These are phyloP conservation scores for Penicillium sp. DNA, from an alignment of 2,329 filamentous ascomycete genomes.

Conservation along the genomic window DNA sequence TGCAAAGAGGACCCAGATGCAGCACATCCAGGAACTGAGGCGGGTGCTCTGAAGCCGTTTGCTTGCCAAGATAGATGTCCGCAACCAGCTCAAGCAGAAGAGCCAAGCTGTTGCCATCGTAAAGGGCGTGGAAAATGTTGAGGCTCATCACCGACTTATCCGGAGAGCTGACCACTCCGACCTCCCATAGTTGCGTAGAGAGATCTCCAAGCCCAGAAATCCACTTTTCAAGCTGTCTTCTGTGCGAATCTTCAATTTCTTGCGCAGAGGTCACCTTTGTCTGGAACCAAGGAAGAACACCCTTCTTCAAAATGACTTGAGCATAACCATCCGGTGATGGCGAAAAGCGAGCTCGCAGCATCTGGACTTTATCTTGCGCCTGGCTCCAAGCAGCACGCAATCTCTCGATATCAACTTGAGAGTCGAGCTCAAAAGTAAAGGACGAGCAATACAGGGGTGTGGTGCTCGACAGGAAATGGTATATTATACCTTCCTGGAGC, in stretches of 20 bases:
- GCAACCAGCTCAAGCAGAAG: conserved; percentile 60
- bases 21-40: conserved; percentile 61
- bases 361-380: conserved; percentile 52
- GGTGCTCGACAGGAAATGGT: conserved; percentile 58
- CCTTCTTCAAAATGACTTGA: conserved; percentile 60
- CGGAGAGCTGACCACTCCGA: conserved; percentile 28
- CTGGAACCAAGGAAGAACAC: conserved; percentile 45
- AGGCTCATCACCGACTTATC: conserved; percentile 49
- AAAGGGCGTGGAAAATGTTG: conserved; percentile 78
- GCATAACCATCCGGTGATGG: conserved; percentile 69
- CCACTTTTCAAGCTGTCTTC: conserved; percentile 49
- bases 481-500: conserved; percentile 81
- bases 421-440: conserved; percentile 59
- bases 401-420: conserved; percentile 42
- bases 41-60: conserved; percentile 32
- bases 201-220: conserved; percentile 48
- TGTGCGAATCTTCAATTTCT: conserved; percentile 34
- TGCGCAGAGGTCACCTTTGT: conserved; percentile 26
- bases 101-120: conserved; percentile 75
- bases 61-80: conserved; percentile 45
- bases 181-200: conserved; percentile 30
- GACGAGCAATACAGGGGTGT: conserved; percentile 68
- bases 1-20: conserved; percentile 62
- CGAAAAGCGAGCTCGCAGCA: conserved; percentile 69
- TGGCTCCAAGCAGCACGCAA: conserved; percentile 57